Evolutionary conservation across 345 rosid genomes (phyloP), one percentile per base, ranked within the genome.

Genomic region (Crucihimalaya himalaica): DNA sequence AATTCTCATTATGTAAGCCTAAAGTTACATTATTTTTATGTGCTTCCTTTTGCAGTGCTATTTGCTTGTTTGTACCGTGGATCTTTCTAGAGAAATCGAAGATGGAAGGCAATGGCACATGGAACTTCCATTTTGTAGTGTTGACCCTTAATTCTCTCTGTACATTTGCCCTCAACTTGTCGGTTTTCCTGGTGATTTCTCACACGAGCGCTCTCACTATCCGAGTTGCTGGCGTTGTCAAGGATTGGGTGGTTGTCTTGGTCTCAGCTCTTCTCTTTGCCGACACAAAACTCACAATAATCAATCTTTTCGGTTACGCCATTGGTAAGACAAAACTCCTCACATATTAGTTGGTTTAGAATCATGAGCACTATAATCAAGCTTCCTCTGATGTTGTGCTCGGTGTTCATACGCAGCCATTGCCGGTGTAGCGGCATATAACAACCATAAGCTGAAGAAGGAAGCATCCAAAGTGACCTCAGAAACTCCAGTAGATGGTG

Each of bases 171-270:
- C 97, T 94, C 79, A 94, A 94, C 89, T 84, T 94, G 72, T 94
- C 98, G 20, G 98, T 94, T 70, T 94, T 94, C 83, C 78, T 94
- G 25, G 97, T 94, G 81, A 94, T 94, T 74, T 91, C 97, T 20
- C 98, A 91, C 72, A 94, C 98, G 21, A 94, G 98, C 62, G 98
- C 98, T 73, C 86, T 94, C 72, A 94, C 97, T 72, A 94, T 94
- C 72, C 97, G 98, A 48, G 98, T 94, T 34, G 97, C 98, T 80
- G 98, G 98, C 45, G 97, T 94, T 67, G 96, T 94, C 83, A 94
- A 94, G 87, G 98, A 94, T 69, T 94, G 98, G 98, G 92, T 94
- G 63, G 98, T 94, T 64, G 98, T 94, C 69, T 77, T 91, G 80
- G 76, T 94, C 53, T 94, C 98, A 62, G 96, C 98, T 39, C 84